A percentile compares a stretch with the other conserved stretches of the same genome.
Evolutionary conservation across 352 stramenopile genomes (phyloP).

Genomic region (Lagenidium giganteum): DNA sequence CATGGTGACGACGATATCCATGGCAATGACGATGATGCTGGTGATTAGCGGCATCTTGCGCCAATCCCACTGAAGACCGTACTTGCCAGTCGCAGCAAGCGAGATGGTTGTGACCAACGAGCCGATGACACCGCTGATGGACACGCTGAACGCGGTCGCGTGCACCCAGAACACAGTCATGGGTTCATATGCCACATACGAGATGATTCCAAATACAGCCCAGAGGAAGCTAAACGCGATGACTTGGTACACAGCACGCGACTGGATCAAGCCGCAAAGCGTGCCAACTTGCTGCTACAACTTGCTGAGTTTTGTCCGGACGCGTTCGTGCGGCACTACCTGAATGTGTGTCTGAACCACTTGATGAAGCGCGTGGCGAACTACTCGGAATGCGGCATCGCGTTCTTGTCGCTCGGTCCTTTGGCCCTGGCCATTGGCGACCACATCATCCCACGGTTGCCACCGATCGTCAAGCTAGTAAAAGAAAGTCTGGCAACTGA

Average conservation of each 20-base stretch:
- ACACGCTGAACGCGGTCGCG: background rate
- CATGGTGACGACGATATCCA: slow-evolving; percentile 46
- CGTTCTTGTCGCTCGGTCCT: slow-evolving; percentile 91
- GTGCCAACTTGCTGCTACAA: slow-evolving; percentile 87
- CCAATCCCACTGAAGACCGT: slow-evolving; percentile 23
- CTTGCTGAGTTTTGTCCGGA: slow-evolving; percentile 91
- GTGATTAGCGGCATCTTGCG: slow-evolving; percentile 37
- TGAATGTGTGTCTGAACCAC: slow-evolving; percentile 77
- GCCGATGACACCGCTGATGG: background rate
- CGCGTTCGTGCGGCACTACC: slow-evolving; percentile 92
- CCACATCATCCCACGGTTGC: slow-evolving; percentile 78
- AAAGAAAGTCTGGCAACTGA: slow-evolving; percentile 72
- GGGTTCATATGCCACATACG: too few relatives aligned
- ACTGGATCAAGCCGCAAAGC: slow-evolving; percentile 8
- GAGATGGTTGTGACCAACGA: background rate
- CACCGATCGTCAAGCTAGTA: slow-evolving; percentile 73
- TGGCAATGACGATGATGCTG: slow-evolving; percentile 30
- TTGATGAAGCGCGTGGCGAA: slow-evolving; percentile 79
- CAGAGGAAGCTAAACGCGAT: slow-evolving; percentile 15
- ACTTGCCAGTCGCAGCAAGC: slow-evolving; percentile 1
- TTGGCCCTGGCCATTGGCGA: slow-evolving; percentile 89
- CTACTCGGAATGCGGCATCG: slow-evolving; percentile 76
- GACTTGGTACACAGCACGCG: slow-evolving; percentile 11
- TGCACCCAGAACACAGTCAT: background rate
- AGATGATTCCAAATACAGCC: background rate